Conservation (phyloP, 257 asterid genomes). For the Salvia hispanica region DNA sequence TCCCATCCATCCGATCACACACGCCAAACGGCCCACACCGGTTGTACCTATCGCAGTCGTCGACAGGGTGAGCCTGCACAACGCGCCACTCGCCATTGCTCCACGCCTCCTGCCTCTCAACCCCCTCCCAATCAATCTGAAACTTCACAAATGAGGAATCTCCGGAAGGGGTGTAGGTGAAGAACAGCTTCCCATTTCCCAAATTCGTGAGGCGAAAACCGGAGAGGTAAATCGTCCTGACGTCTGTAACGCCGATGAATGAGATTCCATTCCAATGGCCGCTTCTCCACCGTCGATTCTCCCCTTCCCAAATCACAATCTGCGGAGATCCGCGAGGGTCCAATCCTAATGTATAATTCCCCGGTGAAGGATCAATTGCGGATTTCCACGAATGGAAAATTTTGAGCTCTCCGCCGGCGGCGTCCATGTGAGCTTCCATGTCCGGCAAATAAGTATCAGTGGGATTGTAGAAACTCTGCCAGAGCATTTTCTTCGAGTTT, state of each 20-base stretch:
- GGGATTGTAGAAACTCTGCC: conserved; percentile 65
- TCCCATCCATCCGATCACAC: conserved; percentile 37
- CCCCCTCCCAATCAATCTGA: conserved; percentile 49
- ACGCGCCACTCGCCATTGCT: conserved; percentile 42
- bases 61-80: conserved; percentile 48
- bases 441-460: conserved; percentile 66
- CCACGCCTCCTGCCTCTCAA: conserved; percentile 55
- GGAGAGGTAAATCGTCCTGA: conserved; percentile 33
- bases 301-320: conserved; percentile 73
- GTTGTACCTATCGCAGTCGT: conserved; percentile 55
- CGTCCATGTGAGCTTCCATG: conserved; percentile 47
- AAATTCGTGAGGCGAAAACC: conserved; percentile 54
- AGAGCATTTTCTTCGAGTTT: conserved; percentile 9
- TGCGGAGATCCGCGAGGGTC: conserved; percentile 78
- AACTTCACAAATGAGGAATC: conserved; percentile 44
- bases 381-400: conserved; percentile 62
- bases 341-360: conserved; percentile 62
- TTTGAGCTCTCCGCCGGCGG: conserved; percentile 34
- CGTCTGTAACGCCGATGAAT: conserved; percentile 53
- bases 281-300: conserved; percentile 67
- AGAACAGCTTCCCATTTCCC: conserved; percentile 29
- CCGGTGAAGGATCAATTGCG: conserved; percentile 61
- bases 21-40: conserved; percentile 62
- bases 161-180: conserved; percentile 39
- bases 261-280: conserved; percentile 61